These are phyloP conservation scores for Harringtonia lauricola DNA, from an alignment of 2,329 filamentous ascomycete species.

Conservation along the genomic window DNA sequence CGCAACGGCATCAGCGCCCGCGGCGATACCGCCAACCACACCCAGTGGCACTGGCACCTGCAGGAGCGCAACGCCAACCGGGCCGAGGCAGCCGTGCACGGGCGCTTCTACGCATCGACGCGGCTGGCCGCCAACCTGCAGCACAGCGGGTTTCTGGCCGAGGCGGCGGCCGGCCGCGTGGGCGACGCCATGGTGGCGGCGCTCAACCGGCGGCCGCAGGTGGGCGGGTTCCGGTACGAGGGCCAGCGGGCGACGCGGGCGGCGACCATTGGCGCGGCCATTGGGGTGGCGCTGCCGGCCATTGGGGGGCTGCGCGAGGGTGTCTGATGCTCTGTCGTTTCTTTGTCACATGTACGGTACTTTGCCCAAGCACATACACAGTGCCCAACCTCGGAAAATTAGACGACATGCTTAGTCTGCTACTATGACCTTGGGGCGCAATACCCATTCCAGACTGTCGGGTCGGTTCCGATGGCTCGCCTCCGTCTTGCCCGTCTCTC, in stretches of 20 bases:
- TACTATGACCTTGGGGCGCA: too few relatives aligned
- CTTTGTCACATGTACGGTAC: too few relatives aligned
- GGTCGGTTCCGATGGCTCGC: too few relatives aligned
- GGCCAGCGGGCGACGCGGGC: constrained; percentile 28
- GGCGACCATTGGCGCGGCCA: constrained; percentile 31
- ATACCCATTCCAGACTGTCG: too few relatives aligned
- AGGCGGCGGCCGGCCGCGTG: constrained; percentile 2
- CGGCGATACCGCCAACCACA: neutral
- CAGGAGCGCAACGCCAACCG: constrained; percentile 16
- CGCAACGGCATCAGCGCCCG: constrained; percentile 10
- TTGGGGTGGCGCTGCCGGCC: constrained; percentile 24
- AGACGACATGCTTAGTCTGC: too few relatives aligned
- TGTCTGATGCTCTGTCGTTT: neutral
- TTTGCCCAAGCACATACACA: too few relatives aligned
- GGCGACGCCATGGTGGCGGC: constrained; percentile 27
- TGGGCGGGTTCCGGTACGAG: constrained; percentile 28
- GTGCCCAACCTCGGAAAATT: too few relatives aligned
- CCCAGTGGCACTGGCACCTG: constrained; percentile 21
- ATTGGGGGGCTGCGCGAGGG: constrained; percentile 14
- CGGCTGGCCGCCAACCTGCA: constrained; percentile 38
- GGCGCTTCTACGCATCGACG: constrained; percentile 48
- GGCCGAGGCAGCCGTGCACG: constrained; percentile 33
- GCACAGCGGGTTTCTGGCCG: constrained; percentile 6
- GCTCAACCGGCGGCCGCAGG: constrained; percentile 40
- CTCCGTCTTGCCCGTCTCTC: too few relatives aligned